phyloP scores from a whole-genome alignment of 257 asterid genomes.

The Datura wrightii region DNA sequence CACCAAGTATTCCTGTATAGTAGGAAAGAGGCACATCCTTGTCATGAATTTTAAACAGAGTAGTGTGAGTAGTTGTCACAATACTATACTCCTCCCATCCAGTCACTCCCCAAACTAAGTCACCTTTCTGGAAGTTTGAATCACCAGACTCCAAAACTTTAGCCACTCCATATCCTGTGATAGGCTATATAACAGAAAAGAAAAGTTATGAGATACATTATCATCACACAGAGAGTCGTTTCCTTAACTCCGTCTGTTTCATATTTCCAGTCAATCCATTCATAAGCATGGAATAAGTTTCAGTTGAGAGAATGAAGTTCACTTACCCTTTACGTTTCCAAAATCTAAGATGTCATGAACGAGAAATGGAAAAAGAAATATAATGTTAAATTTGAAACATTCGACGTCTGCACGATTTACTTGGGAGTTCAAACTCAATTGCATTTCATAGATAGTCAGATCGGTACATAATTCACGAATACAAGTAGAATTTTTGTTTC shows the following conservation, averaged over 20 bases:
- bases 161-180: no score
- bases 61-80: no score
- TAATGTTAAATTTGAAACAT: not conserved
- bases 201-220: no score
- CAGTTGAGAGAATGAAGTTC: not conserved
- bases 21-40: constrained; percentile 61
- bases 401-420: not conserved
- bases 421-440: no score
- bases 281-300: not conserved
- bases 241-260: not conserved
- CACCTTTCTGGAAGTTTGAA: no score
- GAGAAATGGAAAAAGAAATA: not conserved
- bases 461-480: no score
- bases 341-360: not conserved
- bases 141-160: no score
- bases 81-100: no score
- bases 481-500: no score
- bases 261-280: not conserved
- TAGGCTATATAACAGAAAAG: no score
- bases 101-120: no score
- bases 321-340: not conserved
- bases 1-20: constrained; percentile 65
- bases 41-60: constrained; percentile 40
- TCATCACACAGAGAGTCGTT: not conserved
- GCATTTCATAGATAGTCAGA: no score